Conservation (phyloP, 2,329 filamentous ascomycete genomes). For the Fusarium verrucosum region DNA sequence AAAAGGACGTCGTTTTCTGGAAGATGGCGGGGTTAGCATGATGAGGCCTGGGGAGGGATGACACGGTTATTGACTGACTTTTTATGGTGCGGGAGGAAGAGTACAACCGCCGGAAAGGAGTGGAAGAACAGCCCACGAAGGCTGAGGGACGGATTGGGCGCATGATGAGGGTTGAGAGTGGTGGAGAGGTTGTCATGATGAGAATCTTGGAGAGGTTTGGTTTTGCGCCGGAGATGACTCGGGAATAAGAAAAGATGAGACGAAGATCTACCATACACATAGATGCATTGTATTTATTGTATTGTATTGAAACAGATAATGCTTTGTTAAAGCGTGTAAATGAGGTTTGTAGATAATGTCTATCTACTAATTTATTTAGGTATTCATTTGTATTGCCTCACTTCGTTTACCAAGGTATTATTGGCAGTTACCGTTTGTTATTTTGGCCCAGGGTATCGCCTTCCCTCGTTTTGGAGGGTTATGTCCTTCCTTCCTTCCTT, state of each 20-base stretch:
- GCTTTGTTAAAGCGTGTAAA: neutral
- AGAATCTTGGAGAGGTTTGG: constrained; percentile 18
- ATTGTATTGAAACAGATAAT: neutral
- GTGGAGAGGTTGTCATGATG: constrained; percentile 27
- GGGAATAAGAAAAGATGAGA: constrained; percentile 13
- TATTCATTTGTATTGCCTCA: constrained; percentile 27
- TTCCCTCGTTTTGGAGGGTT: constrained; percentile 40
- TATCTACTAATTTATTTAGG: too few relatives aligned
- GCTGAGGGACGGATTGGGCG: constrained; percentile 14
- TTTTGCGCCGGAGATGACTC: constrained; percentile 42
- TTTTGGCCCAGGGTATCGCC: constrained; percentile 43
- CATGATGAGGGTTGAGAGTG: constrained; percentile 20
- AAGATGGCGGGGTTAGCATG: constrained; percentile 18
- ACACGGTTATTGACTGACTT: constrained; percentile 30
- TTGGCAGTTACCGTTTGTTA: constrained; percentile 2
- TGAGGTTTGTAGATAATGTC: constrained; percentile 1
- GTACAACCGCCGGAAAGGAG: constrained; percentile 24
- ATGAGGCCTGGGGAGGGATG: neutral
- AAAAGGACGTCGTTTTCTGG: constrained; percentile 55
- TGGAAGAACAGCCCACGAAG: neutral
- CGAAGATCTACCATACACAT: too few relatives aligned
- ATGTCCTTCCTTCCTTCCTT: constrained; percentile 17
- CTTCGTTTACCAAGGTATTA: constrained; percentile 3
- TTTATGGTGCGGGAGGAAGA: constrained; percentile 44
- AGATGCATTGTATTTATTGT: too few relatives aligned